Evolutionary conservation across 1,139 yeast species (phyloP), one percentile per base, ranked within the genome.

Genomic region (Magnusiomyces magnusii): DNA sequence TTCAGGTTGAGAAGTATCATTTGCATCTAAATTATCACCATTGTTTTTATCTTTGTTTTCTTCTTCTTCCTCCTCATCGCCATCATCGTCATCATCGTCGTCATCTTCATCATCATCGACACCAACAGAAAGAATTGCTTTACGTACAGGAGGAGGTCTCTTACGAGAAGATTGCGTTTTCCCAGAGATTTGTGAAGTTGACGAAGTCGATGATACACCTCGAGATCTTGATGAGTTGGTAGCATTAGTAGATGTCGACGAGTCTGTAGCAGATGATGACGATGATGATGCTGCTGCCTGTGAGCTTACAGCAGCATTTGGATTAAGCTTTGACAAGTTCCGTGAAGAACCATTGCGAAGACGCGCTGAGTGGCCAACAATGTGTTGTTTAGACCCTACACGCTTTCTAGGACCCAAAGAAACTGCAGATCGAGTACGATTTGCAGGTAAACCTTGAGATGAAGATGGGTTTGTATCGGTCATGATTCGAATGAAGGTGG

Each of bases 51-150:
- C 7, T 31, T 13, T 31, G 13, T 31, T 13, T 13, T 31, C 36
- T 31, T 24, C 27, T 24, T 47, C 51, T 13, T 49, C 52, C 2
- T 50, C 53, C n/a, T 49, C 51, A 7, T 71, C 75, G 50, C 72
- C 78, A 13, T 71, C 73, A 3, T 70, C 75, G 5, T 66, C 57
- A 28, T 60, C 64, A 9, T 58, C 51, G 42, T 62, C 62, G 25
- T 60, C 71, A 3, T 67, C 72, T 28, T 66, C 71, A 15, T 51
- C 47, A 13, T 51, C 54, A 19, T 51, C 54, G 3, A 9, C 47
- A 2, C 54, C 54, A 3, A 51, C 17, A 71, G 68, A 51, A 19
- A 51, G 47, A 19, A 51, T 39, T 3, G 47, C 54, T 17, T 36
- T 51, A 7, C 47, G 19, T 2, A 31, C 31, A 13, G 19, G 17